Base-by-base conservation (phyloP, 2,329 filamentous ascomycete genomes). In the Aspergillus jensenii region DNA sequence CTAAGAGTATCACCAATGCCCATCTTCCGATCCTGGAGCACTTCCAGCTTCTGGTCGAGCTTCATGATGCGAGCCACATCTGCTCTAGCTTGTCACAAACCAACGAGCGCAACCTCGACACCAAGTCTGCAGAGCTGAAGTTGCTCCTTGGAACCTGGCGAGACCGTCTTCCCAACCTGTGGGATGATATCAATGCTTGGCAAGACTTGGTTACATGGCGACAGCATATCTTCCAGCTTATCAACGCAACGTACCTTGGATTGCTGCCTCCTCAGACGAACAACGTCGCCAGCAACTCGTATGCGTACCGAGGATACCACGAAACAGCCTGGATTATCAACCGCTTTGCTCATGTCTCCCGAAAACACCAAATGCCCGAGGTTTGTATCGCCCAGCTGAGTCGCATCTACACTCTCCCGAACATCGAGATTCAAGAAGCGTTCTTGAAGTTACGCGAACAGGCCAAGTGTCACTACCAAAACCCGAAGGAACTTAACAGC, bases 291-390 rank as follows among this genome's bases (percentile, higher is more conserved):
- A 92, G 91, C 57, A 93, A 93, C 48, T 97, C 93, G 0, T 98
- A 95, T 74, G 95, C 95, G 0, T 99, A 99, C 73, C 87, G 95
- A 45, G 95, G 95, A 25, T 99, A 96, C 71, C 95, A 99, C 69
- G 95, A 99, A 78, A 99, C 95, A 12, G 95, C 95, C 2, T 99
- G 95, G 95, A 99, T 99, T 66, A 99, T 99, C 76, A 99, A 99
- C 74, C 86, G 95, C 17, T 99, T 99, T 70, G 96, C 95, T 1
- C 95, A 99, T 71, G 95, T 99, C 43, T 95, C 95, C 48, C 88
- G 95, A 57, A 99, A 99, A 80, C 95, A 99, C 75, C 93, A 90
- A 66, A 86, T 99, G 66, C 91, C 93, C 0, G 95, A 99, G 62
- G 95, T 99, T 31, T 99, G 96, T 79, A 97, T 99, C 76, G 93